Conservation (phyloP, 495 filamentous ascomycete species). For the Friedmanniomyces endolithicus region DNA sequence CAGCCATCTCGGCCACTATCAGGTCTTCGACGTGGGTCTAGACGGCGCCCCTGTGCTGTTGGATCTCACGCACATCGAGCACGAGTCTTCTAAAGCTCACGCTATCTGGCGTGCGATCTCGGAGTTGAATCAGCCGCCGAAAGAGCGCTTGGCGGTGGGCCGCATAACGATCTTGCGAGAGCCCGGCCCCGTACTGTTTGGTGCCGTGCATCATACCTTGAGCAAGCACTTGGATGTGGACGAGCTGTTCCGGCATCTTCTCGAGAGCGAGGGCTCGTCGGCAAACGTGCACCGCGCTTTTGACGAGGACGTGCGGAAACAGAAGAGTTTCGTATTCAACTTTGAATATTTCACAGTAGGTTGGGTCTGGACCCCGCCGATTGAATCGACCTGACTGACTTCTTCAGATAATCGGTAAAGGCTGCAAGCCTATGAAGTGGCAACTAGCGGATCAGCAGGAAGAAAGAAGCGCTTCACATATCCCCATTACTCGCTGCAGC, state of each 20-base stretch:
- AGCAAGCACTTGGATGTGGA: slow-evolving; percentile 40
- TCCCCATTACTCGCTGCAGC: slow-evolving; percentile 38
- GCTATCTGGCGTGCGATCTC: slow-evolving; percentile 35
- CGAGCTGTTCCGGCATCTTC: slow-evolving; percentile 37
- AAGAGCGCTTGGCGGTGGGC: slow-evolving; percentile 33
- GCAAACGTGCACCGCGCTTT: slow-evolving; percentile 34
- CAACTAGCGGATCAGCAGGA: slow-evolving; percentile 32
- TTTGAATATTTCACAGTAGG: slow-evolving; percentile 42
- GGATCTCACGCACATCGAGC: slow-evolving; percentile 21
- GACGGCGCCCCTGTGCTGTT: slow-evolving; percentile 30
- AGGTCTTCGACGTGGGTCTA: slow-evolving; percentile 38
- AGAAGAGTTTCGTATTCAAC: slow-evolving; percentile 40
- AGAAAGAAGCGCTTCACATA: slow-evolving; percentile 29
- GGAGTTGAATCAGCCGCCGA: slow-evolving; percentile 22
- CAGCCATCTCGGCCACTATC: slow-evolving; percentile 35
- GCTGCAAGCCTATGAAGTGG: slow-evolving; percentile 40
- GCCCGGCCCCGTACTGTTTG: slow-evolving; percentile 40
- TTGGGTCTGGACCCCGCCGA: not conserved
- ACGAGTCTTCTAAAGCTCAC: slow-evolving; percentile 23
- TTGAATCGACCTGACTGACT: not conserved
- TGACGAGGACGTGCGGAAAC: slow-evolving; percentile 26
- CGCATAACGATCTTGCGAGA: slow-evolving; percentile 43
- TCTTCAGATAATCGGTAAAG: slow-evolving; percentile 11
- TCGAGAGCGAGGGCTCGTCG: slow-evolving; percentile 27
- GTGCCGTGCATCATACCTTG: slow-evolving; percentile 39